phyloP scores from a whole-genome alignment of 2,329 filamentous ascomycete genomes.

The Epichloe bromicola region DNA sequence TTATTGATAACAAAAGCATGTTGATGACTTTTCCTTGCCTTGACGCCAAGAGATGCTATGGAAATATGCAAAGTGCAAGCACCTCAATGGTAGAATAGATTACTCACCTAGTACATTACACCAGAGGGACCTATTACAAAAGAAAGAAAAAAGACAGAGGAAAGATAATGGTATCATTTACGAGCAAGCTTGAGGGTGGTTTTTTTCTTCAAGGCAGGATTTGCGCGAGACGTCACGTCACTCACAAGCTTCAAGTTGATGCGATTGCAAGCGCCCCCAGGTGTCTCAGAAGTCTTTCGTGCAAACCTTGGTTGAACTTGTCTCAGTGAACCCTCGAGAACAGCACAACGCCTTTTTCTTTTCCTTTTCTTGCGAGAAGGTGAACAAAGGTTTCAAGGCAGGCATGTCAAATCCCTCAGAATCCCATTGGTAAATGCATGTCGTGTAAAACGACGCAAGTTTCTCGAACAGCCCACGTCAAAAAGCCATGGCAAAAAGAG shows the following conservation, averaged over 20 bases:
- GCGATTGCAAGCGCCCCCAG: conserved; percentile 20
- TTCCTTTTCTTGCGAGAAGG: not conserved
- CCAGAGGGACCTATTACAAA: not conserved
- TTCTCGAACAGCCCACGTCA: conserved; percentile 16
- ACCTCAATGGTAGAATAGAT: conserved; percentile 1
- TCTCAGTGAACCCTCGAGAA: not conserved
- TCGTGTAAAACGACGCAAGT: conserved; percentile 12
- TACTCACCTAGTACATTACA: conserved; percentile 5
- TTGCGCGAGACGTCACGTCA: conserved; percentile 5
- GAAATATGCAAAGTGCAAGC: not conserved
- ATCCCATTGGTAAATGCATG: conserved; percentile 21
- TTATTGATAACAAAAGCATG: not conserved
- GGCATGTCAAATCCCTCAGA: conserved; percentile 28
- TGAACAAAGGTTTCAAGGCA: conserved; percentile 6
- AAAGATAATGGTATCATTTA: not conserved
- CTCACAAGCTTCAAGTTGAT: conserved; percentile 10
- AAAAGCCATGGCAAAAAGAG: conserved; percentile 19
- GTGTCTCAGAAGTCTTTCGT: conserved; percentile 17
- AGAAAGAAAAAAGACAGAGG: conserved; percentile 8
- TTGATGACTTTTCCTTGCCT: conserved; percentile 4
- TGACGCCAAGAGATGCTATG: conserved; percentile 2
- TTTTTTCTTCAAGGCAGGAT: not conserved
- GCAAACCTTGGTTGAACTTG: not conserved
- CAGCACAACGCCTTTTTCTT: not conserved
- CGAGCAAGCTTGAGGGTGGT: not conserved